phyloP scores from a whole-genome alignment of 2,329 filamentous ascomycete species.

The Lojkania enalia region DNA sequence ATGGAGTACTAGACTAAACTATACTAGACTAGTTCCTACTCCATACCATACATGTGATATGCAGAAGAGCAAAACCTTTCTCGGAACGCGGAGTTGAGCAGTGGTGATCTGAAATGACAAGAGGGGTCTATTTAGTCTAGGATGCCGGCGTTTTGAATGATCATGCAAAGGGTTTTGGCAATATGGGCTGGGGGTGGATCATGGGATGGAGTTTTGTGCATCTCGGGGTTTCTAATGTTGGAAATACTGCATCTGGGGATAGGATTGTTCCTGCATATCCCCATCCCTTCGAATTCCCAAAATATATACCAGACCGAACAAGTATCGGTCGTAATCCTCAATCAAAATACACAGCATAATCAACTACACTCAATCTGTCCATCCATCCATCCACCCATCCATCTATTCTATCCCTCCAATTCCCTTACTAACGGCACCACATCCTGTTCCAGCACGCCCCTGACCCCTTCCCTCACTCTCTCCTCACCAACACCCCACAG shows the following conservation, averaged over 20 bases:
- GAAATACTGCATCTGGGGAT: background rate
- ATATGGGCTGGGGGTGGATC: no score
- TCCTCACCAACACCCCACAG: conserved; percentile 3
- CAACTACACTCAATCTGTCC: background rate
- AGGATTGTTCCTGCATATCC: background rate
- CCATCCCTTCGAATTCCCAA: background rate
- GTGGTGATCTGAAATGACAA: no score
- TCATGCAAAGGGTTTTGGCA: no score
- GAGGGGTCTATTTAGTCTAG: no score
- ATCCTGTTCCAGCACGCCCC: conserved; percentile 15
- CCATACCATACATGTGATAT: no score
- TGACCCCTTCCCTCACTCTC: conserved; percentile 7
- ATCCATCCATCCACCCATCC: background rate
- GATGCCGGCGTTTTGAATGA: no score
- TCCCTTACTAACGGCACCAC: conserved; percentile 11
- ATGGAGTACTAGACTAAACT: no score
- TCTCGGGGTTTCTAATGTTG: background rate
- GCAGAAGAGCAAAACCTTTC: no score
- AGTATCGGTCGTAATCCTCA: background rate
- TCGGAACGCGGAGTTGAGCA: no score
- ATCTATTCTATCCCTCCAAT: conserved; percentile 5
- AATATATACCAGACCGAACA: background rate
- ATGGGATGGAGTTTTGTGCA: background rate
- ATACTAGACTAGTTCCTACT: no score
- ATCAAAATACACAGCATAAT: background rate